Evolutionary conservation across 441 rosid genomes (phyloP).

Genomic region (Mallotus japonicus): DNA sequence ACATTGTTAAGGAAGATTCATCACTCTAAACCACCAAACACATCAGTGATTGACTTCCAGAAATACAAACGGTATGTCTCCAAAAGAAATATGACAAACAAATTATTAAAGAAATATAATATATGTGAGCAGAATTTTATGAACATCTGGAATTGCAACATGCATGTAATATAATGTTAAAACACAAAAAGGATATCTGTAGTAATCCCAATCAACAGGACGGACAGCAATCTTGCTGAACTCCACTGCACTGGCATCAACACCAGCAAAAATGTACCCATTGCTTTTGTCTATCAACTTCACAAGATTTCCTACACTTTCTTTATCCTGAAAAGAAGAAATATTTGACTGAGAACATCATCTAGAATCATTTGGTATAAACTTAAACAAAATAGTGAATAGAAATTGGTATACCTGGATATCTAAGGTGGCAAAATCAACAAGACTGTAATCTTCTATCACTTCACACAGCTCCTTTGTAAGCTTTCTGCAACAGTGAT

Average conservation of each 20-base stretch:
- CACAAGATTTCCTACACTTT: slow-evolving; percentile 77
- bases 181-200: slow-evolving; percentile 70
- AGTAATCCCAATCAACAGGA: slow-evolving; percentile 83
- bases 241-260: slow-evolving; percentile 82
- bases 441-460: slow-evolving; percentile 70
- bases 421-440: slow-evolving; percentile 79
- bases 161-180: neutral
- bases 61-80: neutral
- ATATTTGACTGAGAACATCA: slow-evolving; percentile 4
- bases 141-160: too few relatives aligned
- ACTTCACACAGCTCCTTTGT: slow-evolving; percentile 81
- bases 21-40: neutral
- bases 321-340: slow-evolving; percentile 62
- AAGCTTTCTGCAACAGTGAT: slow-evolving; percentile 59
- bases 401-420: slow-evolving; percentile 59
- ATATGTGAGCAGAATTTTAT: neutral
- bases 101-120: neutral
- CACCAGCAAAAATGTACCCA: slow-evolving; percentile 76
- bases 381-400: slow-evolving; percentile 8
- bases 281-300: slow-evolving; percentile 83
- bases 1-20: slow-evolving; percentile 35
- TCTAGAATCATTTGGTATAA: slow-evolving; percentile 18
- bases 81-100: neutral
- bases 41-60: neutral
- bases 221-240: slow-evolving; percentile 92